Percentiles rank a stretch among this genome's conserved stretches.
These are phyloP conservation scores for Phytopythium delawarense DNA, from an alignment of 352 stramenopile species.

Conservation along the genomic window DNA sequence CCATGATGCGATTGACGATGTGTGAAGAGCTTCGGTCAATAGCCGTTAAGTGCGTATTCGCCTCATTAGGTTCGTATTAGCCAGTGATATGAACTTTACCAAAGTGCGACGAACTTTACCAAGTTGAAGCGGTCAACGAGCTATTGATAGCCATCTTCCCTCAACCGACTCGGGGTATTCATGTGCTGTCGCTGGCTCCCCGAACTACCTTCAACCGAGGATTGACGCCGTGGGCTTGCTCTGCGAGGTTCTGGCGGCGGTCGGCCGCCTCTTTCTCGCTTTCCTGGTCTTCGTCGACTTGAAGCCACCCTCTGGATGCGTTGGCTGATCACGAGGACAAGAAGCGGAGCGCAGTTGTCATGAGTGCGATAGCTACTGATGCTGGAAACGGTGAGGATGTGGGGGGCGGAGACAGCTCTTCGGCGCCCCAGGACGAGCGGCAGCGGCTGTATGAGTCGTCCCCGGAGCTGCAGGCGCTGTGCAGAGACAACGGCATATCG, in stretches of 20 bases:
- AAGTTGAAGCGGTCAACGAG: too few species aligned
- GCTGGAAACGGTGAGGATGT: background rate
- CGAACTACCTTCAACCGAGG: too few species aligned
- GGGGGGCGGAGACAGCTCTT: constrained; percentile 13
- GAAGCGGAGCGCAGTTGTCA: background rate
- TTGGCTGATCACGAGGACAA: background rate
- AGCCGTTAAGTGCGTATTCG: too few species aligned
- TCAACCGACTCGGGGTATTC: too few species aligned
- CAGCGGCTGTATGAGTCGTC: constrained; percentile 35
- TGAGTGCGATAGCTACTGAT: background rate
- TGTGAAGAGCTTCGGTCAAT: background rate
- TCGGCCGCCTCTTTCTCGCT: background rate
- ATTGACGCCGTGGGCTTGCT: too few species aligned
- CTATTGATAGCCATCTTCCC: too few species aligned
- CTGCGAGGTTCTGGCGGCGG: too few species aligned
- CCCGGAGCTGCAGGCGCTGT: constrained; percentile 57
- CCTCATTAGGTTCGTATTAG: background rate
- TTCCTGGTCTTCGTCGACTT: background rate
- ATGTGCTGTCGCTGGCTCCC: too few species aligned
- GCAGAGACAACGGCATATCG: constrained; percentile 58
- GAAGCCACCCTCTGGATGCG: too few species aligned
- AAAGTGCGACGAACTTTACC: too few species aligned
- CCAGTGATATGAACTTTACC: too few species aligned
- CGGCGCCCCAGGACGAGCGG: constrained; percentile 25
- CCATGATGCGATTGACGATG: constrained; percentile 11